Base-by-base conservation (phyloP, 768 basidiomycete species). In the Hygrocybe punicea region DNA sequence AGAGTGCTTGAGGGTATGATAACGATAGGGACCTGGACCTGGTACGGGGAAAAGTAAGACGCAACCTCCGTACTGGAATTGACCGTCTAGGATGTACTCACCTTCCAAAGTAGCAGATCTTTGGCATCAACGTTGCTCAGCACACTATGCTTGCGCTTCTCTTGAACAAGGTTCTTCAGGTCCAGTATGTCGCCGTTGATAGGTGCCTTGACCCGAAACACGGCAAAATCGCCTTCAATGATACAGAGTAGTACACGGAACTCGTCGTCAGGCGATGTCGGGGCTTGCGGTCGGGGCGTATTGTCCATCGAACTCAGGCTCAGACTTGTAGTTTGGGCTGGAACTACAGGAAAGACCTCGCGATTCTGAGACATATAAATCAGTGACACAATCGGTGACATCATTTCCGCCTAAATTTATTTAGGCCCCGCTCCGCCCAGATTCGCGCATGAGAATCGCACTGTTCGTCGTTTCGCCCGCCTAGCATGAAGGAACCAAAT, bases 81-180 rank as follows among this genome's bases (percentile, higher is more conserved):
- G 29, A 29, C 29, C 24, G 19, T 48, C 14, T 14, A 4, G 5
- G 29, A 29, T 29, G 29, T 29, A 29, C 29, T 19, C 24, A 51
- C 29, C 50, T 51, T 51, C 25, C 50, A 51, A 7, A 36, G 50
- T 51, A 33, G 11, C 14, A 51, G 49, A 33, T 51, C 49, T 21
- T 9, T 24, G 19, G 16, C 16, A 33, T 51, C 49, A 51, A 51
- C 49, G 19, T 21, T 33, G 25, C 10, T 6, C 7, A 51, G 25
- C 25, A 19, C 25, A 21, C 49, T 24, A 14, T 14, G 21, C 49
- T 51, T 34, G 6, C 33, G 21, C 25, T 33, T 51, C 49, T 51
- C 33, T 7, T 33, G 49, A 24, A 51, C 19, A 13, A 24, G 16
- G 11, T 51, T 24, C 49, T 51, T 51, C 33, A 51, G 19, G 33